Conservation (phyloP, 805 yeast genomes). For the Yamadazyma laniorum region DNA sequence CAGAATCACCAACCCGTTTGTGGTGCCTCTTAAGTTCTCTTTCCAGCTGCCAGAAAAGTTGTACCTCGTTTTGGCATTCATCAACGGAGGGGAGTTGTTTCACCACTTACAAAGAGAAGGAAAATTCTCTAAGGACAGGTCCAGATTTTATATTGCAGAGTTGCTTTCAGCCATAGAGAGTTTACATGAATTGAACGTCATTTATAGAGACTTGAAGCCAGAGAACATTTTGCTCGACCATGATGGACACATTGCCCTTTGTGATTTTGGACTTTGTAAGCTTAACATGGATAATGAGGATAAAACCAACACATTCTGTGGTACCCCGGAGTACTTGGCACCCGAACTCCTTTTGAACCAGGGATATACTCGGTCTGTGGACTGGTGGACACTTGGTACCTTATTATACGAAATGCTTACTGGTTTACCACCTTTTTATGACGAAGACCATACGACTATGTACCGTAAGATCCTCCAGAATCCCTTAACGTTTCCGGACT, state of each 20-base stretch:
- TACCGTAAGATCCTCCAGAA: slow-evolving; percentile 89
- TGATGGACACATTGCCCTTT: slow-evolving; percentile 95
- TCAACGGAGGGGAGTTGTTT: slow-evolving; percentile 96
- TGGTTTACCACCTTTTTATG: slow-evolving; percentile 95
- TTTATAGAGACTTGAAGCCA: slow-evolving; percentile 94
- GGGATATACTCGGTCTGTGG: slow-evolving; percentile 94
- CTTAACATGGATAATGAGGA: slow-evolving; percentile 90
- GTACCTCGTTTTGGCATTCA: slow-evolving; percentile 85
- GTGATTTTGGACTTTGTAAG: slow-evolving; percentile 97
- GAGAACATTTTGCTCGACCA: slow-evolving; percentile 92
- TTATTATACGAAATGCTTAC: slow-evolving; percentile 93
- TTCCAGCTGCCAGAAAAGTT: slow-evolving; percentile 97
- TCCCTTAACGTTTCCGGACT: slow-evolving; percentile 84
- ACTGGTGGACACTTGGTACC: slow-evolving; percentile 98
- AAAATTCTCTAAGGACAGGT: slow-evolving; percentile 80
- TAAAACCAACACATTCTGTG: slow-evolving; percentile 91
- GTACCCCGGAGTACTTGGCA: slow-evolving; percentile 96
- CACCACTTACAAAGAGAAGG: slow-evolving; percentile 92
- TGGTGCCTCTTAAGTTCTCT: slow-evolving; percentile 92
- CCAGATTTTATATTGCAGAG: slow-evolving; percentile 94
- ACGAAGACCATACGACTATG: slow-evolving; percentile 90
- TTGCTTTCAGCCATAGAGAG: slow-evolving; percentile 90
- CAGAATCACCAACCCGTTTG: slow-evolving; percentile 89
- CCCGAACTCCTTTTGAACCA: slow-evolving; percentile 90
- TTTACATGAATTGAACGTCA: slow-evolving; percentile 85